phyloP scores from a whole-genome alignment of 768 basidiomycete genomes.

The Epithele typhae region DNA sequence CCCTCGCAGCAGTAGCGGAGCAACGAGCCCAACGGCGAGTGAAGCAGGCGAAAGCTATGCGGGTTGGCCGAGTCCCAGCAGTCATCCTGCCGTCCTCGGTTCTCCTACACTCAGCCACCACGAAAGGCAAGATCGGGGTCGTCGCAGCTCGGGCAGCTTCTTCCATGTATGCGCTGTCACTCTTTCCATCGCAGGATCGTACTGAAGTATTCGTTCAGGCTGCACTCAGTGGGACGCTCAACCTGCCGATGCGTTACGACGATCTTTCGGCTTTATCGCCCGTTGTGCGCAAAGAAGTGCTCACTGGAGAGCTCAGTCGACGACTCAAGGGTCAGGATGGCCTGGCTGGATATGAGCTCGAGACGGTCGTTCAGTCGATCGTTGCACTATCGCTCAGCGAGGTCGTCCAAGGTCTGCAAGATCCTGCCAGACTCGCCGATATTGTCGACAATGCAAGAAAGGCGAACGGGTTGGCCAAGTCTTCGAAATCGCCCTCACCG shows the following conservation, averaged over 20 bases:
- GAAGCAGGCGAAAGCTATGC: constrained; percentile 75
- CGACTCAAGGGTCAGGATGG: constrained; percentile 57
- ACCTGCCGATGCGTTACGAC: constrained; percentile 83
- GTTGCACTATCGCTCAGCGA: constrained; percentile 69
- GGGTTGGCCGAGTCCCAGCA: constrained; percentile 74
- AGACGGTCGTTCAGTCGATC: constrained; percentile 67
- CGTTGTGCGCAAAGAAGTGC: constrained; percentile 81
- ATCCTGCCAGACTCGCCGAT: constrained; percentile 58
- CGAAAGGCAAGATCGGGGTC: constrained; percentile 60
- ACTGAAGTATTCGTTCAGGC: constrained; percentile 42
- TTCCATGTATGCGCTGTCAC: constrained; percentile 54
- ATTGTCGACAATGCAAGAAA: constrained; percentile 45
- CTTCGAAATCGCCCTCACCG: constrained; percentile 40
- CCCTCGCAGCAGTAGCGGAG: constrained; percentile 75
- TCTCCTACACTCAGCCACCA: constrained; percentile 49
- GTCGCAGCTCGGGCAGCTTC: constrained; percentile 83
- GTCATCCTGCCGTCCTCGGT: constrained; percentile 44
- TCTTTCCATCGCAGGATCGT: neutral
- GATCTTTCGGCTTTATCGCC: constrained; percentile 79
- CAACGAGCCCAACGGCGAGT: constrained; percentile 79
- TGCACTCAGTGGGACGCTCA: constrained; percentile 74
- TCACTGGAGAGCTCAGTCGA: constrained; percentile 78
- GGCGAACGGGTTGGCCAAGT: constrained; percentile 16
- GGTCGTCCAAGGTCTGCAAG: constrained; percentile 72
- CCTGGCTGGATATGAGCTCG: constrained; percentile 53